These are phyloP conservation scores for Catenaria anguillulae DNA, from an alignment of 371 early-diverging fungal genomes.

Conservation along the genomic window DNA sequence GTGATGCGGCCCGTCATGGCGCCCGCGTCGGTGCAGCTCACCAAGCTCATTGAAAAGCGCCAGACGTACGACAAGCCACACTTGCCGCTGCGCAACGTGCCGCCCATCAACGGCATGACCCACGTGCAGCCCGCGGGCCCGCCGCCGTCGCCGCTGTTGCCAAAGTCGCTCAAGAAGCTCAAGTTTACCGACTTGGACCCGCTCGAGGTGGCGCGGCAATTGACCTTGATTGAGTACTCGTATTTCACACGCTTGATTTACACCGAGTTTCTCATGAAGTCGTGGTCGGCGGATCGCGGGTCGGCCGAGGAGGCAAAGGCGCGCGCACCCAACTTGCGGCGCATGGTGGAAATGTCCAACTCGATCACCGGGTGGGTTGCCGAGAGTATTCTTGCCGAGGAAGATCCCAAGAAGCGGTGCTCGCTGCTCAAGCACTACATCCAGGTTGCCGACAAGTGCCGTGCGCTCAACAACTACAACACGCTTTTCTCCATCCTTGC, in stretches of 20 bases:
- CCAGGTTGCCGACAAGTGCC: slow-evolving; percentile 47
- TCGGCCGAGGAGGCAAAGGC: slow-evolving; percentile 32
- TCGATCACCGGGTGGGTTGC: slow-evolving; percentile 79
- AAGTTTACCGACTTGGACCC: slow-evolving; percentile 74
- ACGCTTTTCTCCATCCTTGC: slow-evolving; percentile 79
- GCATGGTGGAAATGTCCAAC: slow-evolving; percentile 49
- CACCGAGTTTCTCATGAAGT: slow-evolving; percentile 73
- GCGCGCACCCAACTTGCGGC: slow-evolving; percentile 51
- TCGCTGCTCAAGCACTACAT: slow-evolving; percentile 65
- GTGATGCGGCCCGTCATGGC: slow-evolving; percentile 31
- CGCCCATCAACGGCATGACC: neutral
- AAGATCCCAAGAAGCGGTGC: slow-evolving; percentile 61
- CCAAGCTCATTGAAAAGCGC: slow-evolving; percentile 9
- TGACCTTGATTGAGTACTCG: slow-evolving; percentile 71
- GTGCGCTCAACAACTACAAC: slow-evolving; percentile 75
- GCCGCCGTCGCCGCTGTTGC: slow-evolving; percentile 49
- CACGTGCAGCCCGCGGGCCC: neutral
- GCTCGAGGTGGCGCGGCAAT: slow-evolving; percentile 80
- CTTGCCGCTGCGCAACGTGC: slow-evolving; percentile 1
- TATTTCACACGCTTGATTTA: slow-evolving; percentile 65
- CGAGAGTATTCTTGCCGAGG: slow-evolving; percentile 58
- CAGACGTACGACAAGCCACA: slow-evolving; percentile 3
- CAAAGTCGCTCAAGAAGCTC: slow-evolving; percentile 43
- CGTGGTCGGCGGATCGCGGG: slow-evolving; percentile 58
- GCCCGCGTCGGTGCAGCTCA: slow-evolving; percentile 7